These are phyloP conservation scores for Aspergillus taichungensis DNA, from an alignment of 495 filamentous ascomycete species.

Conservation along the genomic window DNA sequence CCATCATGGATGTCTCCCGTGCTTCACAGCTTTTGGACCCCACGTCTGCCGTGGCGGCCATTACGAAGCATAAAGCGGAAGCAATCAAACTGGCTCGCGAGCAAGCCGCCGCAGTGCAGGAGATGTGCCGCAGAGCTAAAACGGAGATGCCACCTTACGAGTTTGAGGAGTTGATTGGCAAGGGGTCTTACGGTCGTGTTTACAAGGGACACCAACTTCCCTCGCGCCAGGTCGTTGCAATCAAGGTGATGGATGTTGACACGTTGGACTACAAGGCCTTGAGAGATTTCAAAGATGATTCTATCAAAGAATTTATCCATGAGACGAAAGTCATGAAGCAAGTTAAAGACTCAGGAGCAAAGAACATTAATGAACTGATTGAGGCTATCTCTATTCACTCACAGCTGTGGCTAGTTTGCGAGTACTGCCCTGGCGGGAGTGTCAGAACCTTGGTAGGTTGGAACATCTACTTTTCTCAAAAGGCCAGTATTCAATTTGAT, in stretches of 20 bases:
- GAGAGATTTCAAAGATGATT: conserved; percentile 64
- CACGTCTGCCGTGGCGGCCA: conserved; percentile 37
- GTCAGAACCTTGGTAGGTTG: conserved; percentile 70
- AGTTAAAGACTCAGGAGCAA: conserved; percentile 72
- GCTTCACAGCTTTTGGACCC: conserved; percentile 34
- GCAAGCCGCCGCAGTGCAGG: conserved; percentile 38
- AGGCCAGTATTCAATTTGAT: background rate
- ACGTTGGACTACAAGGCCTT: conserved; percentile 62
- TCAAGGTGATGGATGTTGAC: conserved; percentile 97
- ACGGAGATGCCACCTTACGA: conserved; percentile 53
- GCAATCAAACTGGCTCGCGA: conserved; percentile 43
- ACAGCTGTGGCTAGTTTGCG: conserved; percentile 90
- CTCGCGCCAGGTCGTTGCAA: conserved; percentile 63
- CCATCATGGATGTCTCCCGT: conserved; percentile 16
- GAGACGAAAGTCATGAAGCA: conserved; percentile 82
- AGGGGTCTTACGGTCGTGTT: conserved; percentile 90
- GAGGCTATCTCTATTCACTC: conserved; percentile 80
- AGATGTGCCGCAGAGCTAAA: conserved; percentile 41
- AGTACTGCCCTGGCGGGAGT: conserved; percentile 92
- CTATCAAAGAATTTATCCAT: conserved; percentile 76
- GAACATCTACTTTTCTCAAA: background rate
- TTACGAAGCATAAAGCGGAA: conserved; percentile 41
- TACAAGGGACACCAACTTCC: conserved; percentile 65
- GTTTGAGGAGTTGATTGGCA: conserved; percentile 85
- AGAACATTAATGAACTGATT: conserved; percentile 85